These are phyloP conservation scores for Thelephora ganbajun DNA, from an alignment of 768 basidiomycete species.

Conservation along the genomic window DNA sequence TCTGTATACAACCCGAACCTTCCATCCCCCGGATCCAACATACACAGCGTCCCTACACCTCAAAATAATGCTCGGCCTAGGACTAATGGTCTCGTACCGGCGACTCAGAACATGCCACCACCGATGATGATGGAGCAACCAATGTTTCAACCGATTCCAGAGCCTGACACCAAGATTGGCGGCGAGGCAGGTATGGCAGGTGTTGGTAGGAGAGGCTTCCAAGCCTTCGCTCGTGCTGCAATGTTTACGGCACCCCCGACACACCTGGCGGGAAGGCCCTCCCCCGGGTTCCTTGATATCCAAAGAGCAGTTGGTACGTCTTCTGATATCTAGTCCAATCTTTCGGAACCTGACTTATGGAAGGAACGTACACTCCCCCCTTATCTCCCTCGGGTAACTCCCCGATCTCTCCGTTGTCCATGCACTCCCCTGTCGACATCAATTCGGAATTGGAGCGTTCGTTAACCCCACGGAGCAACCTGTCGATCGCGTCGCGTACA, in stretches of 20 bases:
- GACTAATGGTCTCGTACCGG: background rate
- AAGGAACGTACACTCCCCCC: conserved; percentile 14
- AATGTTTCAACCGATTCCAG: conserved; percentile 10
- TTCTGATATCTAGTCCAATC: background rate
- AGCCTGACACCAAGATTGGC: conserved; percentile 57
- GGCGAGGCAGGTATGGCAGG: conserved; percentile 85
- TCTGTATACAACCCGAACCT: background rate
- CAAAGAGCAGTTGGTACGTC: conserved; percentile 12
- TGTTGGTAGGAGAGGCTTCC: conserved; percentile 74
- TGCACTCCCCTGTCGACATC: conserved; percentile 10
- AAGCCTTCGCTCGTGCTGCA: conserved; percentile 56
- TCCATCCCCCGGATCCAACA: background rate
- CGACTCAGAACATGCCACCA: background rate
- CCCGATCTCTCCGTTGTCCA: conserved; percentile 9
- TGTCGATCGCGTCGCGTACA: too few species aligned
- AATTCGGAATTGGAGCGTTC: too few species aligned
- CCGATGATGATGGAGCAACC: conserved; percentile 3
- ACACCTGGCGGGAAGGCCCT: conserved; percentile 14
- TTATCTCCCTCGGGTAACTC: conserved; percentile 11
- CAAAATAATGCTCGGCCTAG: conserved; percentile 3
- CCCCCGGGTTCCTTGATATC: conserved; percentile 19
- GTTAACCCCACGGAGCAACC: too few species aligned
- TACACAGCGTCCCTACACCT: conserved; percentile 2
- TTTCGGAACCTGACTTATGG: background rate
- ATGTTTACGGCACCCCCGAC: conserved; percentile 22